Conservation (phyloP, 306 rosid genomes). For the Cucumis sativus region Cucumber_9930_V3 NC_026660.2:29442001-29442500, state of each 20-base stretch:
- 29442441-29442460: constrained; percentile 24
- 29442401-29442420: neutral
- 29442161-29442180: constrained; percentile 4
- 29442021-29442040: neutral
- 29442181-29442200: constrained; percentile 35
- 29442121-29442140: neutral
- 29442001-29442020: neutral
- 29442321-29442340: neutral
- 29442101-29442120: neutral
- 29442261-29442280: constrained; percentile 3
- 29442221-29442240: constrained; percentile 86
- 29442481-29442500: constrained; percentile 88
- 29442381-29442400: neutral
- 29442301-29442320: neutral
- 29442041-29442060: neutral
- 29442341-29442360: neutral
- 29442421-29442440: neutral
- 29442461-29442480: constrained; percentile 84
- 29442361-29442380: constrained; percentile 1
- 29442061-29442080: neutral
- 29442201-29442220: constrained; percentile 75
- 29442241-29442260: constrained; percentile 94
- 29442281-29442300: neutral
- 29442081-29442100: neutral
- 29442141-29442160: constrained; percentile 3